phyloP scores from a whole-genome alignment of 2,329 filamentous ascomycete genomes.

The Eutypa lata region DNA sequence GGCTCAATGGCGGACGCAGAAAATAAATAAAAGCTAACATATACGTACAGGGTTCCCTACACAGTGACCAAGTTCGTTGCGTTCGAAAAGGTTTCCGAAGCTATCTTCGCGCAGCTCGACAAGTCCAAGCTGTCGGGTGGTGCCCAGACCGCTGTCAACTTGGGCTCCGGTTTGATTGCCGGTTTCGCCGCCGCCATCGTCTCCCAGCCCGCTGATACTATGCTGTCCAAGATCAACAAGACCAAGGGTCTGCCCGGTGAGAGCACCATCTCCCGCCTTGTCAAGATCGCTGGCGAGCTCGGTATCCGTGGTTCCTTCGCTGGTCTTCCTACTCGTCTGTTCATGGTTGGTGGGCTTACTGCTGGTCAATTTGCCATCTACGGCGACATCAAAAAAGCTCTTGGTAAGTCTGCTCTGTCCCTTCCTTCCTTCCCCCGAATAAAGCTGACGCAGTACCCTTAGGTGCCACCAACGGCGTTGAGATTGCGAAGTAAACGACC shows the following conservation, averaged over 20 bases:
- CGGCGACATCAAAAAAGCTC: conserved; percentile 41
- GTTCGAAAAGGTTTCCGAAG: conserved; percentile 71
- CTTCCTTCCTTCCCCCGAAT: too few relatives aligned
- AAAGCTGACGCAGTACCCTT: too few relatives aligned
- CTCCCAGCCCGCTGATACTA: conserved; percentile 76
- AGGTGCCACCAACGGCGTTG: too few relatives aligned
- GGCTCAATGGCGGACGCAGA: too few relatives aligned
- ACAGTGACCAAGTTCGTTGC: conserved; percentile 82
- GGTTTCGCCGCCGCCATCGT: conserved; percentile 74
- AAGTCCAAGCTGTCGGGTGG: conserved; percentile 58
- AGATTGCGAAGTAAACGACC: too few relatives aligned
- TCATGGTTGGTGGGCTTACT: conserved; percentile 69
- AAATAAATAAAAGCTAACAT: too few relatives aligned
- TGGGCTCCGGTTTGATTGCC: conserved; percentile 70
- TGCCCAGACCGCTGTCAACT: conserved; percentile 67
- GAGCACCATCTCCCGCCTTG: conserved; percentile 65
- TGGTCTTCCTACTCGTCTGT: conserved; percentile 71
- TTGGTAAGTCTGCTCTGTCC: too few relatives aligned
- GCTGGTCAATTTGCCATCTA: conserved; percentile 75
- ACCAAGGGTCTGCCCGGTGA: conserved; percentile 71
- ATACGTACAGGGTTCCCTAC: conserved; percentile 61
- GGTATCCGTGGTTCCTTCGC: conserved; percentile 65
- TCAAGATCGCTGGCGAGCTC: conserved; percentile 74
- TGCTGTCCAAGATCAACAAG: conserved; percentile 84
- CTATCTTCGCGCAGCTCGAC: conserved; percentile 57